Evolutionary conservation across 805 yeast genomes (phyloP).

Genomic region (Sugiyamaella mastotermitis): DNA sequence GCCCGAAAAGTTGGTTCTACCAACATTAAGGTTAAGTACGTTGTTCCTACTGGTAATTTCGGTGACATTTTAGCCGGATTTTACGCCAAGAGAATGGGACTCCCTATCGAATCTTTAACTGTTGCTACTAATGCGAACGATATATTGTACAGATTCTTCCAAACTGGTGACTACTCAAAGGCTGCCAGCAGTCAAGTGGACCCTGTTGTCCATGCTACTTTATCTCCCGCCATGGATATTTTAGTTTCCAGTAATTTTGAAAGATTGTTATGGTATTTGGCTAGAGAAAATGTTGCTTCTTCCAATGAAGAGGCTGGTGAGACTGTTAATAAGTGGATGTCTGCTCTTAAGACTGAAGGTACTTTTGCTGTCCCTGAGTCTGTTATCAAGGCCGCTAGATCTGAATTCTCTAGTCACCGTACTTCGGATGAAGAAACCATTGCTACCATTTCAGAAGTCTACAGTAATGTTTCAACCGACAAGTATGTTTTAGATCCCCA

Average conservation of each 20-base stretch:
- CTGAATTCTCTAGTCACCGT: conserved; percentile 70
- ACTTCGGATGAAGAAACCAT: conserved; percentile 74
- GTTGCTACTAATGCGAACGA: conserved; percentile 97
- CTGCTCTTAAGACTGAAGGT: conserved; percentile 67
- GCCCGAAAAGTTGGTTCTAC: conserved; percentile 22
- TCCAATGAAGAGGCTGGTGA: conserved; percentile 68
- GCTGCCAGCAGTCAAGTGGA: too few species aligned
- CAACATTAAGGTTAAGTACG: conserved; percentile 47
- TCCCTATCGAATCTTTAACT: conserved; percentile 78
- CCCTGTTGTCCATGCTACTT: conserved; percentile 73
- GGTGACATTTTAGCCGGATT: conserved; percentile 98
- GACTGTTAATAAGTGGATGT: conserved; percentile 70
- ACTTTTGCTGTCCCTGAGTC: conserved; percentile 62
- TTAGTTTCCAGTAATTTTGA: conserved; percentile 93
- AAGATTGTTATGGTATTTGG: conserved; percentile 91
- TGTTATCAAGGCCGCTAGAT: conserved; percentile 60
- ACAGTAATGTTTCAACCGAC: conserved; percentile 43
- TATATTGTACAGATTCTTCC: conserved; percentile 86
- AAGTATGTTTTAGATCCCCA: conserved; percentile 93
- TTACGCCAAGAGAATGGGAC: conserved; percentile 91
- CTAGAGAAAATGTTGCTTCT: conserved; percentile 58
- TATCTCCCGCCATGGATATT: conserved; percentile 98
- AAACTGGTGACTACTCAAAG: conserved; percentile 80
- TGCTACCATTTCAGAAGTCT: conserved; percentile 68
- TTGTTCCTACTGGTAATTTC: conserved; percentile 97